Percentiles rank a stretch among this genome's conserved stretches.
These are phyloP conservation scores for Neofusicoccum parvum DNA, from an alignment of 2,329 filamentous ascomycete genomes.

Conservation along the genomic window DNA sequence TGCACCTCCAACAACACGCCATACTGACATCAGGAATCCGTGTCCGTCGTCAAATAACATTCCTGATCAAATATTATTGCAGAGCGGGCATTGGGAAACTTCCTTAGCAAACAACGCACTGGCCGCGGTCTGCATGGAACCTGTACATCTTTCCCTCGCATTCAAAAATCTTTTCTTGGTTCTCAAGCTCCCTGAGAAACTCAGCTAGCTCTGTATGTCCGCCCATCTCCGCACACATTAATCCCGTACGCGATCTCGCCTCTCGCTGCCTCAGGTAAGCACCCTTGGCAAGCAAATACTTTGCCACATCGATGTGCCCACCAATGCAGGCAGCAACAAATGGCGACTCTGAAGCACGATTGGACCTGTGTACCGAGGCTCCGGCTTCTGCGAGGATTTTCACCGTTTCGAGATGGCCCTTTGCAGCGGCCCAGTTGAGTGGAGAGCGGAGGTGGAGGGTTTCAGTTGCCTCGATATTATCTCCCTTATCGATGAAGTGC, in stretches of 20 bases:
- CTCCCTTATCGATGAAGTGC: neutral
- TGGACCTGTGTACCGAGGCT: neutral
- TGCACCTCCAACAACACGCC: no score
- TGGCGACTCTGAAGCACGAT: neutral
- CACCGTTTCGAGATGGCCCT: conserved; percentile 10
- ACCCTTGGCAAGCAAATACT: neutral
- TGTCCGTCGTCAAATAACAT: no score
- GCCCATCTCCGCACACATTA: neutral
- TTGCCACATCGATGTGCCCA: neutral
- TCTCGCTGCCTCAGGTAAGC: neutral
- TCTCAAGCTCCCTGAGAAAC: neutral
- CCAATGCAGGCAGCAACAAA: neutral
- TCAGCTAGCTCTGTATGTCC: neutral
- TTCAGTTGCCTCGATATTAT: neutral
- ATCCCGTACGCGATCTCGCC: neutral
- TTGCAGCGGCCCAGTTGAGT: conserved; percentile 2
- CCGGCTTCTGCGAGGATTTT: neutral
- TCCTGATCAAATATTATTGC: no score
- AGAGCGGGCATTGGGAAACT: no score
- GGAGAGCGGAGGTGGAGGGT: neutral
- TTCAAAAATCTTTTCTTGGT: neutral
- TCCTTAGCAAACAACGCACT: neutral
- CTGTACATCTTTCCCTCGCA: neutral
- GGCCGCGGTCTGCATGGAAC: neutral
- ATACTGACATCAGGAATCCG: no score